Evolutionary conservation across 2,329 filamentous ascomycete species (phyloP).

Genomic region (Cercospora beticola): DNA sequence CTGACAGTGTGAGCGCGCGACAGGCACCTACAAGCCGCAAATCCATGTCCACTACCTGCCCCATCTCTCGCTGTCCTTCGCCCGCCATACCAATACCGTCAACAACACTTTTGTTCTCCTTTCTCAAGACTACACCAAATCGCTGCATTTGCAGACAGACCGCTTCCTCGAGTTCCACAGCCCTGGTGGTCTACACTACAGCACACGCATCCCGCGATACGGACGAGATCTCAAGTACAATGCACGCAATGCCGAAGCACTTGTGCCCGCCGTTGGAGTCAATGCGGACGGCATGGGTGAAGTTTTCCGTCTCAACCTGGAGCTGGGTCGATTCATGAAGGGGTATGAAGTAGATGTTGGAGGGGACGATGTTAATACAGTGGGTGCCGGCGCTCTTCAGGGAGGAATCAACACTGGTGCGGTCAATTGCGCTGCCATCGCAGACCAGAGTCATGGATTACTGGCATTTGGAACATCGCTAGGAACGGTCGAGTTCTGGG

Average conservation of each 20-base stretch:
- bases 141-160: constrained; percentile 88
- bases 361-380: constrained; percentile 67
- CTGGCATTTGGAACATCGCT: constrained; percentile 90
- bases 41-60: constrained; percentile 96
- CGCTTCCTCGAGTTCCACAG: constrained; percentile 92
- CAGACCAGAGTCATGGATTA: constrained; percentile 84
- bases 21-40: constrained; percentile 70
- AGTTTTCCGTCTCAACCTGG: constrained; percentile 88
- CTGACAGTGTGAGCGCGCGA: constrained; percentile 27
- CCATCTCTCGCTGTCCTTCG: constrained; percentile 88
- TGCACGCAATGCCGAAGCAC: constrained; percentile 74
- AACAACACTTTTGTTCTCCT: constrained; percentile 90
- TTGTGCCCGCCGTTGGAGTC: constrained; percentile 84
- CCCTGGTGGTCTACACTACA: constrained; percentile 81
- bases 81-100: constrained; percentile 84
- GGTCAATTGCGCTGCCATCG: constrained; percentile 83
- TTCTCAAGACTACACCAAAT: constrained; percentile 90
- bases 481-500: constrained; percentile 97
- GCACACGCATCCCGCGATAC: constrained; percentile 86
- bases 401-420: constrained; percentile 81
- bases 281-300: constrained; percentile 85
- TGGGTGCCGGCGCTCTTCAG: constrained; percentile 73
- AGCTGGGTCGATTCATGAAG: constrained; percentile 90
- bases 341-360: constrained; percentile 90
- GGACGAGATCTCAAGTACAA: constrained; percentile 88